A percentile compares a stretch with the other conserved stretches of the same genome.
These are phyloP conservation scores for Cercis canadensis DNA, from an alignment of 306 rosid species.

Conservation along the genomic window DNA sequence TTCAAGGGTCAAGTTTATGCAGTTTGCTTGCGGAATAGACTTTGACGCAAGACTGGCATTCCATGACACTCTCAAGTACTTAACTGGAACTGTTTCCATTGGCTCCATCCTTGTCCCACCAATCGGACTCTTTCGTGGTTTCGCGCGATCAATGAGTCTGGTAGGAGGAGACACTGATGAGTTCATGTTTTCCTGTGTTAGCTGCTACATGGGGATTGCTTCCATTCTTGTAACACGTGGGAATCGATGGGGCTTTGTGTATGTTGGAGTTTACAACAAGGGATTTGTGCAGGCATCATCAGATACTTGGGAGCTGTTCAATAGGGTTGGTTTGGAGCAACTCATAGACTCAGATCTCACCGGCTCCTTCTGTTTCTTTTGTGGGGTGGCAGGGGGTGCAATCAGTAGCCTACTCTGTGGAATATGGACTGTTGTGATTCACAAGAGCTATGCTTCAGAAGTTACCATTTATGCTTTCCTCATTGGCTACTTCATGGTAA, in stretches of 20 bases:
- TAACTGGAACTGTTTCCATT: conserved; percentile 57
- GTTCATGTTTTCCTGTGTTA: conserved; percentile 76
- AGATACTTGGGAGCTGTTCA: conserved; percentile 69
- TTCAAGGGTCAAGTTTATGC: conserved; percentile 63
- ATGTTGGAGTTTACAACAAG: conserved; percentile 64
- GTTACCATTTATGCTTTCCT: conserved; percentile 65
- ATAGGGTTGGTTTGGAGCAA: conserved; percentile 45
- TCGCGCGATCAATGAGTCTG: conserved; percentile 54
- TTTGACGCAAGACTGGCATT: conserved; percentile 48
- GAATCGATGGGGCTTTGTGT: conserved; percentile 86
- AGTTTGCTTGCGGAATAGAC: conserved; percentile 40
- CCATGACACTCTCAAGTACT: conserved; percentile 51
- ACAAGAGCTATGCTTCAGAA: conserved; percentile 64
- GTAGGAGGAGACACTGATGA: conserved; percentile 67
- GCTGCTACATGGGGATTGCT: conserved; percentile 66
- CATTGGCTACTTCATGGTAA: conserved; percentile 87
- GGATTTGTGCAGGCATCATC: conserved; percentile 70
- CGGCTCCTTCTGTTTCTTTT: conserved; percentile 70
- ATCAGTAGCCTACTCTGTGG: conserved; percentile 70
- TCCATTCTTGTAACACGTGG: conserved; percentile 55
- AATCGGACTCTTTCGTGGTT: conserved; percentile 51
- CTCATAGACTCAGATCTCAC: conserved; percentile 75
- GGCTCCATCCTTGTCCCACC: conserved; percentile 69
- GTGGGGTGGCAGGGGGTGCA: conserved; percentile 67
- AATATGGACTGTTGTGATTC: conserved; percentile 59